A percentile compares a stretch with the other conserved stretches of the same genome.
These are phyloP conservation scores for Begonia fuchsioides DNA, from an alignment of 306 rosid genomes.

Conservation along the genomic window DNA sequence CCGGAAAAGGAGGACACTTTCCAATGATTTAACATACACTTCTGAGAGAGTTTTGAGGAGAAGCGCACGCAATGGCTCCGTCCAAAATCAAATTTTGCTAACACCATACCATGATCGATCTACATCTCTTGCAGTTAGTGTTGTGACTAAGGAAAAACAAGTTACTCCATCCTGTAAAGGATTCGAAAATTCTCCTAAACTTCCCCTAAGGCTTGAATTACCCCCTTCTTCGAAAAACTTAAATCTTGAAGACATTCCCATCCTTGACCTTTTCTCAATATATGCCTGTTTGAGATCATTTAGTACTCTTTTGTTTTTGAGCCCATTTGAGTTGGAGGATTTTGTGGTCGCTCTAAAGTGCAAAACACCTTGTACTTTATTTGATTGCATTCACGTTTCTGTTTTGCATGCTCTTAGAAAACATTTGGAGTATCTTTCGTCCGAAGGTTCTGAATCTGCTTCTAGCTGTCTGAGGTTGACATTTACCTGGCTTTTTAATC, in stretches of 20 bases:
- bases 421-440: conserved; percentile 79
- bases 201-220: conserved; percentile 41
- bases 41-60: conserved; percentile 67
- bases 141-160: conserved; percentile 43
- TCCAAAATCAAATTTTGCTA: conserved; percentile 20
- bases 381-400: conserved; percentile 74
- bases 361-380: conserved; percentile 45
- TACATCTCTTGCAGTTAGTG: conserved; percentile 36
- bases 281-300: conserved; percentile 78
- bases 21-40: conserved; percentile 21
- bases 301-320: conserved; percentile 71
- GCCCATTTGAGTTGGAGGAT: conserved; percentile 91
- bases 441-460: conserved; percentile 80
- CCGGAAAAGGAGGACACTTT: conserved; percentile 42
- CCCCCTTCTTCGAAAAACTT: conserved; percentile 77
- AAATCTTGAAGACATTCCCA: conserved; percentile 52
- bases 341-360: conserved; percentile 54
- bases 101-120: conserved; percentile 19
- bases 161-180: conserved; percentile 20
- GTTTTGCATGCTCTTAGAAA: conserved; percentile 64
- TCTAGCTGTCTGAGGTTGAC: conserved; percentile 65
- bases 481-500: conserved; percentile 3
- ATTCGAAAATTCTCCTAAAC: conserved; percentile 24
- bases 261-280: conserved; percentile 76
- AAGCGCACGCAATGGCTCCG: conserved; percentile 78